Evolutionary conservation across 345 rosid species (phyloP).

Genomic region (Hypericum androsaemum): DNA sequence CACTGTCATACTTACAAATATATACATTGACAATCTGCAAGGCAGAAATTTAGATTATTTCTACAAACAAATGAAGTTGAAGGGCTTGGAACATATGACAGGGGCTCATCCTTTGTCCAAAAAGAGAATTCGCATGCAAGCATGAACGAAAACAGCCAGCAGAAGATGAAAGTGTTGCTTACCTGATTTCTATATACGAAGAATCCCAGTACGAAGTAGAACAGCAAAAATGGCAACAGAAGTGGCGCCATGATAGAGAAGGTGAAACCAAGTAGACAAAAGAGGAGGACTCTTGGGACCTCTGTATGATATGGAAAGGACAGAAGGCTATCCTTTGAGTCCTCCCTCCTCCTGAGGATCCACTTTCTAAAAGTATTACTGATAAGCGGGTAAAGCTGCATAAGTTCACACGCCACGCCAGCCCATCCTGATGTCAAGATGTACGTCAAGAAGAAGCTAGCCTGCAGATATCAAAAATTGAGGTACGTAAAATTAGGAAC

Average conservation of each 20-base stretch:
- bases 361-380: constrained; percentile 38
- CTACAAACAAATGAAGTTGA: not conserved
- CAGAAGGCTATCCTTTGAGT: constrained; percentile 29
- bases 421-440: constrained; percentile 89
- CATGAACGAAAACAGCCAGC: constrained; percentile 5
- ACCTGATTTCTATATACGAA: constrained; percentile 82
- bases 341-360: constrained; percentile 33
- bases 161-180: constrained; percentile 4
- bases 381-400: constrained; percentile 56
- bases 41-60: not conserved
- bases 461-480: constrained; percentile 40
- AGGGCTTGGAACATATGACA: not conserved
- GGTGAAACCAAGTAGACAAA: constrained; percentile 80
- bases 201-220: constrained; percentile 61
- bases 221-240: constrained; percentile 62
- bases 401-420: constrained; percentile 59
- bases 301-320: constrained; percentile 84
- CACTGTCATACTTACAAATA: constrained; percentile 53
- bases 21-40: constrained; percentile 80
- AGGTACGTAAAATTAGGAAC: not conserved
- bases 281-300: constrained; percentile 66
- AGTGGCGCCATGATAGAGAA: constrained; percentile 78
- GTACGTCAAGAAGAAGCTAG: constrained; percentile 85
- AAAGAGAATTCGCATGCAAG: constrained; percentile 3
- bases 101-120: not conserved